Percentiles rank a stretch among this genome's conserved stretches.
These are phyloP conservation scores for Fraxinus sp. DNA, from an alignment of 305 asterid species.

Conservation along the genomic window DNA sequence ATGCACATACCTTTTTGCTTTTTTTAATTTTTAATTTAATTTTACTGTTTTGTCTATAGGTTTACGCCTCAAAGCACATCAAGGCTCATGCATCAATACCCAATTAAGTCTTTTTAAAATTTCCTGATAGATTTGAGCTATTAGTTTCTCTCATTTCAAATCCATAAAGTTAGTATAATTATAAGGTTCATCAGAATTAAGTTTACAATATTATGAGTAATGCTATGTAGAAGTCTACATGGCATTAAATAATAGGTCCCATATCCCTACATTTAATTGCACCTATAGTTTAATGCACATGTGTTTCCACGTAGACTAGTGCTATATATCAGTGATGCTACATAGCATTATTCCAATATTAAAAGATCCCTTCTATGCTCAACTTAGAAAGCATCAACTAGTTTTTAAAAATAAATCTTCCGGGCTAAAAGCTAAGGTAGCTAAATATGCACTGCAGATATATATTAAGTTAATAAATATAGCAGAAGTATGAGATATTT, in stretches of 20 bases:
- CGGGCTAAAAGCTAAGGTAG: slow-evolving; percentile 12
- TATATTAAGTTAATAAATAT: slow-evolving; percentile 10
- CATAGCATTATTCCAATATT: not conserved
- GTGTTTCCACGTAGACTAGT: not conserved
- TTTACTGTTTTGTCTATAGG: not conserved
- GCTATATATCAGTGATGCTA: not conserved
- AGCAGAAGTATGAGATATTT: slow-evolving; percentile 21
- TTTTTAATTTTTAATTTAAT: not conserved
- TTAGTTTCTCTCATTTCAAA: not conserved
- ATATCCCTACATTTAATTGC: not conserved
- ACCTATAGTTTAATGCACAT: not conserved
- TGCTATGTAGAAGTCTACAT: not conserved
- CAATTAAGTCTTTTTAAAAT: not conserved
- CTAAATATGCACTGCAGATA: slow-evolving; percentile 3
- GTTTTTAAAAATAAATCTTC: slow-evolving; percentile 9
- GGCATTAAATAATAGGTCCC: not conserved
- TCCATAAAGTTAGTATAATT: not conserved
- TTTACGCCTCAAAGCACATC: not conserved
- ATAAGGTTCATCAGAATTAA: not conserved
- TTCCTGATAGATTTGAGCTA: not conserved
- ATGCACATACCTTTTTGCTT: not conserved
- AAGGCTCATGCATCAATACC: not conserved
- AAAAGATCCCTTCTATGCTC: not conserved
- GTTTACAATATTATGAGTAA: not conserved
- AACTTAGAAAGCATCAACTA: not conserved